Evolutionary conservation across 768 basidiomycete genomes (phyloP), one percentile per base, ranked within the genome.

Genomic region (Phylloporus sp.): DNA sequence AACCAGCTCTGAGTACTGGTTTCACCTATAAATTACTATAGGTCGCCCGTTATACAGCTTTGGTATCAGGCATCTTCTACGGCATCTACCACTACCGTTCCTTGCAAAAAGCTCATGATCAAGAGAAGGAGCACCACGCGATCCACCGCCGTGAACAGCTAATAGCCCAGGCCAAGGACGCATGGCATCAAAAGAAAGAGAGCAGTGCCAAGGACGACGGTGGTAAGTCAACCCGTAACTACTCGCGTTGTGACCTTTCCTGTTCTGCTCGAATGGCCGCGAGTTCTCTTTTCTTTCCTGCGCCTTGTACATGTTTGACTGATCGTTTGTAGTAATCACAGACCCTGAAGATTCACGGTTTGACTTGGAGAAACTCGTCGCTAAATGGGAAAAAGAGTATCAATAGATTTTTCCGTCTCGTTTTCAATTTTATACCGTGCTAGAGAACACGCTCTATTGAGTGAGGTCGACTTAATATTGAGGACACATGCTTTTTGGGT

Each of bases 311-410:
- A 40, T 34, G 34, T 50, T 55, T 64, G 45, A 60, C 49, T 20
- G n/a, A 35, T 52, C n/a, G 50, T 31, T 42, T 44, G 9, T 71
- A 95, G 94, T 95, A 59, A 76, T 97, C 58, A 88, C 92, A 58
- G 84, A 99, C 77, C 91, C 94, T 36, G 95, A 97, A 61, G 86
- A 97, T 72, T 92, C 95, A 47, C 84, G 81, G 58, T 99, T 97
- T 73, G 94, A 97, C 78, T 77, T 97, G 68, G 95, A 98, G 79
- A 92, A 92, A 72, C 73, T 97, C 54, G 64, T 91, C 67, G 76
- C 78, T 39, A 81, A 84, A 66, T 85, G 83, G 79, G 89, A 90
- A 72, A 82, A 78, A 66, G 82, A 81, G 60, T 80, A 74, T 64
- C 73, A 74, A 77, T 85, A 74, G 75, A 68, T 36, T 53, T 57